Conservation (phyloP, 2,329 filamentous ascomycete genomes). For the Microcera coccophila region DNA sequence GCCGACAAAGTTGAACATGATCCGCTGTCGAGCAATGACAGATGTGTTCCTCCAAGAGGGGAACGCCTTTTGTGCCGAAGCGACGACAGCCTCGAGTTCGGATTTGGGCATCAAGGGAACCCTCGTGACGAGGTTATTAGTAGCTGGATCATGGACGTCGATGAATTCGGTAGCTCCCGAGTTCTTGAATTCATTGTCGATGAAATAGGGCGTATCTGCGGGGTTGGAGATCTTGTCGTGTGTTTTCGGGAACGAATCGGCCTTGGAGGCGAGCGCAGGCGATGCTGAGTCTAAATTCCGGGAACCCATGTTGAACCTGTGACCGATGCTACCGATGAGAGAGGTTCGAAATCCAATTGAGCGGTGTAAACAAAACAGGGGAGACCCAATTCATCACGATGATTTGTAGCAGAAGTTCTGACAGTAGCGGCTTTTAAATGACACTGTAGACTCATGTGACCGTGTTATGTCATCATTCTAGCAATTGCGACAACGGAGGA, state of each 20-base stretch:
- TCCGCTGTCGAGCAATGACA: constrained; percentile 65
- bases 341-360: no score
- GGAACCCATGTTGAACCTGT: no score
- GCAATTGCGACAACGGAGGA: no score
- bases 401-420: no score
- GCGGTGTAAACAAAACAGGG: no score
- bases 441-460: no score
- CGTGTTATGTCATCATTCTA: no score
- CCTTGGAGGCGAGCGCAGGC: neutral
- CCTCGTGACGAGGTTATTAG: constrained; percentile 71
- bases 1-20: constrained; percentile 72
- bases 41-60: constrained; percentile 63
- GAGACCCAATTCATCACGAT: no score
- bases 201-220: constrained; percentile 65
- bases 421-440: no score
- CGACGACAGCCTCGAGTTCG: constrained; percentile 65
- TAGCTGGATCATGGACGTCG: constrained; percentile 72
- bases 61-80: constrained; percentile 67
- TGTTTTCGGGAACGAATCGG: constrained; percentile 16
- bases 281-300: no score
- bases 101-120: constrained; percentile 71
- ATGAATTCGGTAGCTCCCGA: constrained; percentile 65
- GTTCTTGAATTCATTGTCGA: constrained; percentile 66
- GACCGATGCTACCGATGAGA: no score
- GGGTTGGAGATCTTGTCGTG: constrained; percentile 19